Base-by-base conservation (phyloP, 2,329 filamentous ascomycete genomes). In the Beauveria asiatica region DNA sequence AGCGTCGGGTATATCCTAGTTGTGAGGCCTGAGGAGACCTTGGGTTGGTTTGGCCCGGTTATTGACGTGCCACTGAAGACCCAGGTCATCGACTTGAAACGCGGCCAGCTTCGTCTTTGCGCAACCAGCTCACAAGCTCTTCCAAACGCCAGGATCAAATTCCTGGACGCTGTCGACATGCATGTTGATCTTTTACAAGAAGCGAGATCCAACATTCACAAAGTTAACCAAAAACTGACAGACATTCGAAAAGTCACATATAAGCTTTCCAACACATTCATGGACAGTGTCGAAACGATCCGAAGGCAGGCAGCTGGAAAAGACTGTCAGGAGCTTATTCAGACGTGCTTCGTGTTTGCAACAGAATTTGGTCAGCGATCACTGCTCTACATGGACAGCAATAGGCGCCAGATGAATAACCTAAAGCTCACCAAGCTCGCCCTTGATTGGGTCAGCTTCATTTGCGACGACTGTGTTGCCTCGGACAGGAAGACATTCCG, bases 261-360 rank as follows among this genome's bases (percentile, higher is more conserved):
- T 79, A 96, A 96, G 73, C 81, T 99, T 48, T 96, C 92, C 56
- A 97, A 97, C 74, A 91, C 92, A 7, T 97, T 99, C 74, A 97
- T 99, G 91, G 93, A 97, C 73, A 97, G 92, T 70, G 94, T 99
- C 49, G 91, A 96, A 70, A 91, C 90, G 64, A 94, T 99, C 64
- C 84, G 92, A 64, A 86, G 86, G 66, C 93, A 99, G 73, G 92
- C 92, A 1, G 17, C 19, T 19, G 90, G 88, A 9, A 83, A 93
- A 64, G 88, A 94, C 65, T 96, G 93, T 70, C 92, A 96, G 68
- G 94, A 99, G 69, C 83, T 99, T 33, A 94, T 99, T 64, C 94
- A 99, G 73, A 96, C 92, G 5, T 99, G 93, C 74, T 99, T 97
- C 72, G 89, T 95, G 45, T 99, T 97, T 69, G 94, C 94, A n/a